Evolutionary conservation across 495 filamentous ascomycete genomes (phyloP).

Genomic region (Penicilliopsis zonata): DNA sequence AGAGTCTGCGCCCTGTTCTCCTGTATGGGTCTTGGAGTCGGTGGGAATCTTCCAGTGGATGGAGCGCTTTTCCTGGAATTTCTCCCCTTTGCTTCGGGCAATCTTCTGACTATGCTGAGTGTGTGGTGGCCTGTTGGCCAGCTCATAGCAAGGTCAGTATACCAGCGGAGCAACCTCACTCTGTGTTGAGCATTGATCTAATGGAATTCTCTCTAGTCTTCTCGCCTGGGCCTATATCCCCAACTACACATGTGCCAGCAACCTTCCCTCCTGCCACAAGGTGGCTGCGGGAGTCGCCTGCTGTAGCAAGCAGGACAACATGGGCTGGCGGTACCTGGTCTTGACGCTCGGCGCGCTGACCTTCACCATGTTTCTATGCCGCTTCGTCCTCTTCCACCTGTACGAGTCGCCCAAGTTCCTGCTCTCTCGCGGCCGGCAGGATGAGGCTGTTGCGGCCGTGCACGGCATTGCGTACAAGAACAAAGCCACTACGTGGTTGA

Average conservation of each 20-base stretch:
- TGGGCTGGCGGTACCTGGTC: constrained; percentile 76
- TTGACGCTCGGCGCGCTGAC: constrained; percentile 62
- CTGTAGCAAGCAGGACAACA: constrained; percentile 51
- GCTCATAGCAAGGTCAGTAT: constrained; percentile 29
- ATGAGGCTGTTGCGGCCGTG: constrained; percentile 59
- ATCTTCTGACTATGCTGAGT: constrained; percentile 43
- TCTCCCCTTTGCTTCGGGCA: constrained; percentile 38
- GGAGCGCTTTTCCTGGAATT: constrained; percentile 52
- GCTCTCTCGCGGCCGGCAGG: constrained; percentile 57
- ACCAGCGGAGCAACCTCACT: constrained; percentile 6
- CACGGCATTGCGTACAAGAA: constrained; percentile 48
- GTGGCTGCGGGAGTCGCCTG: constrained; percentile 19
- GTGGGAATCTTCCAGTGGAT: constrained; percentile 45
- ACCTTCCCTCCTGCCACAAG: constrained; percentile 22
- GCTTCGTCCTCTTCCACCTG: constrained; percentile 67
- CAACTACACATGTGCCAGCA: constrained; percentile 33
- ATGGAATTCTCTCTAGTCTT: constrained; percentile 11
- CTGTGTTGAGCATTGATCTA: neutral
- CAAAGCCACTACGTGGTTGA: constrained; percentile 39
- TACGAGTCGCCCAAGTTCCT: constrained; percentile 76
- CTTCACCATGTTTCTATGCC: constrained; percentile 52
- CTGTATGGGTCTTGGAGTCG: constrained; percentile 43
- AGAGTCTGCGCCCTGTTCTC: constrained; percentile 34
- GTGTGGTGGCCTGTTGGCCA: constrained; percentile 51
- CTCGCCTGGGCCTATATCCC: constrained; percentile 48